Percentiles rank a stretch among this genome's conserved stretches.
Conservation (phyloP, 2,329 filamentous ascomycete species). For the Microdochium bolleyi region DNA sequence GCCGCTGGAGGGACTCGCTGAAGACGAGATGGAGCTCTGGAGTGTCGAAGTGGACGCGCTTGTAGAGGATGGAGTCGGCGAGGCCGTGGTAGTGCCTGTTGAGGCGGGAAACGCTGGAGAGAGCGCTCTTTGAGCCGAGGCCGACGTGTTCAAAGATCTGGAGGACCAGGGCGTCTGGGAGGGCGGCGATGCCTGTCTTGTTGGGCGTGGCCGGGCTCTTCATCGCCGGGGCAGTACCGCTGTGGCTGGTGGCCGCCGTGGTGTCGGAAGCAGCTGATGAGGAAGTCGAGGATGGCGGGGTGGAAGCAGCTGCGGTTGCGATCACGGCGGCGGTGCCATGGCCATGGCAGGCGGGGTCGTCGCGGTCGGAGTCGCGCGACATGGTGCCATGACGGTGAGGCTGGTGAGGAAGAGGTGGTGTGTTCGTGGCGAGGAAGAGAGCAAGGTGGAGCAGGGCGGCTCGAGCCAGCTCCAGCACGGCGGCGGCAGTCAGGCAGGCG, state of each 20-base stretch:
- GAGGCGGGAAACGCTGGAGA: slow-evolving; percentile 33
- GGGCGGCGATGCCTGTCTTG: slow-evolving; percentile 11
- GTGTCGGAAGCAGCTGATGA: background rate
- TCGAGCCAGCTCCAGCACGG: background rate
- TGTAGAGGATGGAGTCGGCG: slow-evolving; percentile 38
- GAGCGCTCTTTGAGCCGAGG: slow-evolving; percentile 23
- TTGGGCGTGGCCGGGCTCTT: background rate
- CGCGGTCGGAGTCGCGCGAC: background rate
- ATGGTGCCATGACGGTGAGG: background rate
- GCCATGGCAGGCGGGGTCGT: background rate
- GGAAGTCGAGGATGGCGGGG: background rate
- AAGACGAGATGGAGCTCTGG: slow-evolving; percentile 40
- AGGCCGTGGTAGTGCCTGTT: slow-evolving; percentile 33
- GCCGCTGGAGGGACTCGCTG: slow-evolving; percentile 35
- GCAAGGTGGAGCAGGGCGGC: background rate
- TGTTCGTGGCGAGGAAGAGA: background rate
- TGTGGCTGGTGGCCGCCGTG: background rate
- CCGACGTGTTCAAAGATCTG: slow-evolving; percentile 29
- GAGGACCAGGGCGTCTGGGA: slow-evolving; percentile 31
- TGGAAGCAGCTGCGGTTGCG: background rate
- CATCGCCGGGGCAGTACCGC: background rate
- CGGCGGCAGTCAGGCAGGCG: background rate
- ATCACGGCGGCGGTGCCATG: background rate
- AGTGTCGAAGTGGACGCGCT: slow-evolving; percentile 34
- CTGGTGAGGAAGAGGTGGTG: background rate